Evolutionary conservation across 1,284 basidiomycete genomes (phyloP), one percentile per base, ranked within the genome.

Genomic region (Salmacisia buchloeana): DNA sequence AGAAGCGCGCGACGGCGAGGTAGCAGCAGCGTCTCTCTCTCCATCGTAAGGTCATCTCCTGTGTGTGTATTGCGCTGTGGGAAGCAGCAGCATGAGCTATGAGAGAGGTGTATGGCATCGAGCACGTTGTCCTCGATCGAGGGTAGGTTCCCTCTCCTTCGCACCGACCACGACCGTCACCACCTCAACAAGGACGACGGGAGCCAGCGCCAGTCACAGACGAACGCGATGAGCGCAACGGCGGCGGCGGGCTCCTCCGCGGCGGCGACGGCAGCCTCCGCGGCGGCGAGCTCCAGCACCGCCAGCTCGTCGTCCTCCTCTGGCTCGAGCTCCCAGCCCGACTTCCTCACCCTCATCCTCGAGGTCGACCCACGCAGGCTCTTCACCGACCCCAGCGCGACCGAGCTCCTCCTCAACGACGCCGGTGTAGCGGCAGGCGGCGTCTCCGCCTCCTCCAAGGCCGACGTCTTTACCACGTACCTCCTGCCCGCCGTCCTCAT

Each of bases 401-500:
- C 49, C 7, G 18, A 43, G 18, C 41, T 43, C 41, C 3, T 43
- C 7, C 41, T 43, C 12, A n/a, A 38, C 36, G 36, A 38, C n/a
- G 1, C 10, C 36, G 36, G n/a, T n/a, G n/a, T n/a, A n/a, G n/a
- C n/a, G n/a, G n/a, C n/a, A n/a, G n/a, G n/a, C n/a, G n/a, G n/a
- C n/a, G n/a, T n/a, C n/a, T n/a, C n/a, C n/a, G n/a, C n/a, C 35
- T 9, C 35, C 35, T 38, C 35, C 9, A 38, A 18, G 6, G 41
- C 6, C 41, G 23, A 43, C 15, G 49, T 31, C 1, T 29, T 54
- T 9, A 54, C 49, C 3, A 18, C 49, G 29, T 18, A 33, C 49
- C 27, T 54, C 3, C 49, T 54, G 6, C 49, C 49, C 29, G 27
- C 49, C 3, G 29, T 96, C 13, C 85, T 96, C 64, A 88, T 91